Evolutionary conservation across 441 rosid species (phyloP), one percentile per base, ranked within the genome.

Genomic region (Syzygium syzygioides): DNA sequence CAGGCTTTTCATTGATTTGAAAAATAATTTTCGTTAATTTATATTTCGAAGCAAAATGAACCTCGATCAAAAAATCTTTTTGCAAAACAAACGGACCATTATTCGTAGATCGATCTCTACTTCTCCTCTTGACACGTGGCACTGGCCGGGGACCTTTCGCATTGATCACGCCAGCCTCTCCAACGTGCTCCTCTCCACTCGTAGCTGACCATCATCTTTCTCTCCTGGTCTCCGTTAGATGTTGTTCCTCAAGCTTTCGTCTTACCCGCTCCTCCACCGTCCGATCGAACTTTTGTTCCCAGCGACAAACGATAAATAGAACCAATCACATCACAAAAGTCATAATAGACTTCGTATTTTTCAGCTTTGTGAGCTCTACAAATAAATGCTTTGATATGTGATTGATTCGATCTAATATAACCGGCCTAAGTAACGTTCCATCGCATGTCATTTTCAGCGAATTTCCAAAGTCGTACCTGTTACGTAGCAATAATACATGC

Each of bases 101-200:
- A 41, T 41, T 87, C 56, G 87, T 88, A 88, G 18, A 41, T 23
- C 50, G 52, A 76, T 85, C 71, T 64, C 17, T 79, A 89, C 92
- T 92, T 93, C 90, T 90, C 55, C 28, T 62, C 3, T 55, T 62
- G 92, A 94, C 95, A 93, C 95, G 95, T 93, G 20, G 68, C 91
- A 50, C 8, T 23, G 52, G 12, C 48, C 1, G 83, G 50, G 15
- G 28, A 20, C 37, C 37, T 20, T 87, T 37, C 53, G 28, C 85
- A 41, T 89, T 87, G 54, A 91, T 89, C 52, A 37, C 17, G 83
- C 56, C 62, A 32, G 28, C 26, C 26, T 83, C 37, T 87, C 79
- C 19, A n/a, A 17, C 60, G 20, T 18, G 19, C 5, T 13, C 23
- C 30, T 25, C 79, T 54, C 55, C 37, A 5, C 30, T 30, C 25